Evolutionary conservation across 805 yeast species (phyloP), one percentile per base, ranked within the genome.

Genomic region (Vanderwaltozyma polyspora): DNA sequence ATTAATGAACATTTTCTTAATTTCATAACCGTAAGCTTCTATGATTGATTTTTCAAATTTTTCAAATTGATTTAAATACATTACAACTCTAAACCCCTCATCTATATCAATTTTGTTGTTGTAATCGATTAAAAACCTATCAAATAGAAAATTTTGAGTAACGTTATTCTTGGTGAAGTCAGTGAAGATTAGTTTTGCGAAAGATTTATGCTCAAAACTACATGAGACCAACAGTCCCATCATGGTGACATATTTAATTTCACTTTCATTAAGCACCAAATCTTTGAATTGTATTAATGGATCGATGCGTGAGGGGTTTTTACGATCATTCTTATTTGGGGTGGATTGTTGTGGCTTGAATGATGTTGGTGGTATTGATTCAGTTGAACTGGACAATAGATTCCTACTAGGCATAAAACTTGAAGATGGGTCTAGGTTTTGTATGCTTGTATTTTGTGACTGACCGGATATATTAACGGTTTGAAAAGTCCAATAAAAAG

Each of bases 111-210:
- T 19, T 19, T 42, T 48, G 18, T 42, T 36, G 5, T 39, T 33
- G 35, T 37, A 46, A 19, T 45, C 41, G 14, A 52, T 32, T 19
- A 54, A 15, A 29, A 43, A 52, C 13, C 43, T 42, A 33, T 52
- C 58, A 30, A 51, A 44, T 8, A 51, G 37, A 27, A 44, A 50
- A 24, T 48, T 48, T 31, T 42, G 49, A 18, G 27, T 26, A 8
- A 35, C 29, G 2, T 33, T 25, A 25, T 49, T 52, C 8, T 33
- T 23, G 1, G 55, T 53, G 25, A 55, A 53, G 40, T 55, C 60
- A 7, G 59, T 53, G 19, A 55, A 50, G 7, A 48, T 45, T 30
- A 51, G 29, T 14, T 41, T 33, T 3, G 29, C 36, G 31, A 32
- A 46, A 3, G 31, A 18, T 0, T 28, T 19, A 18, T 32, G 31